Evolutionary conservation across 2,329 filamentous ascomycete species (phyloP).

Genomic region (Colletotrichum endophyticum): DNA sequence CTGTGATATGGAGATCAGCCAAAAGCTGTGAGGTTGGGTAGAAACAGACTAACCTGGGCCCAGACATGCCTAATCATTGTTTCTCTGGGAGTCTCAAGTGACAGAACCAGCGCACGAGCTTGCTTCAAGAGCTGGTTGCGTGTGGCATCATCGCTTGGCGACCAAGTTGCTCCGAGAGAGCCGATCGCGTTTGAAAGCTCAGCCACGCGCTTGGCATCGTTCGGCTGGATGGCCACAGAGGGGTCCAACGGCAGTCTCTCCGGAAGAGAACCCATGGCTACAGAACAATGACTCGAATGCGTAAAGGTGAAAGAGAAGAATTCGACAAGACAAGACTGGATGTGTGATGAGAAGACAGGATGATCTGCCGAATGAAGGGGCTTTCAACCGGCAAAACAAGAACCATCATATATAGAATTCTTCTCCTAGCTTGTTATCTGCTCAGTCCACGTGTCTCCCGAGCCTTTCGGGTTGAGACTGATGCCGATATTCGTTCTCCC

Average conservation of each 20-base stretch:
- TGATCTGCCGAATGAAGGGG: neutral
- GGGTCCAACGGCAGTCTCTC: neutral
- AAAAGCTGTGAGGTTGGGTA: neutral
- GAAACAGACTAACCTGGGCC: conserved; percentile 26
- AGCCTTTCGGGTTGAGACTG: neutral
- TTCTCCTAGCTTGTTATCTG: neutral
- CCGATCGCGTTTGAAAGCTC: neutral
- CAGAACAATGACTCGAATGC: neutral
- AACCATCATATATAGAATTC: neutral
- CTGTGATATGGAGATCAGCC: neutral
- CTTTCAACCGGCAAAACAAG: neutral
- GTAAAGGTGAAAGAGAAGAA: neutral
- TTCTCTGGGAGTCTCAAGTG: conserved; percentile 33
- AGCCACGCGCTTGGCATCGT: neutral
- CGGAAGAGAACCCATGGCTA: neutral
- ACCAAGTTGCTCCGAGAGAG: neutral
- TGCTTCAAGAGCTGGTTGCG: neutral
- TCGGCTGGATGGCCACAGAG: neutral
- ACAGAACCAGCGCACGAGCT: neutral
- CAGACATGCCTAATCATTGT: conserved; percentile 33
- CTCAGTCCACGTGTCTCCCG: neutral
- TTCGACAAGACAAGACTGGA: too few species aligned
- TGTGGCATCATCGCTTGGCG: neutral
- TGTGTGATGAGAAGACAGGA: neutral
- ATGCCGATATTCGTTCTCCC: neutral